Base-by-base conservation (phyloP, 371 early-diverging fungal genomes). In the Rhizopus sp. region DNA sequence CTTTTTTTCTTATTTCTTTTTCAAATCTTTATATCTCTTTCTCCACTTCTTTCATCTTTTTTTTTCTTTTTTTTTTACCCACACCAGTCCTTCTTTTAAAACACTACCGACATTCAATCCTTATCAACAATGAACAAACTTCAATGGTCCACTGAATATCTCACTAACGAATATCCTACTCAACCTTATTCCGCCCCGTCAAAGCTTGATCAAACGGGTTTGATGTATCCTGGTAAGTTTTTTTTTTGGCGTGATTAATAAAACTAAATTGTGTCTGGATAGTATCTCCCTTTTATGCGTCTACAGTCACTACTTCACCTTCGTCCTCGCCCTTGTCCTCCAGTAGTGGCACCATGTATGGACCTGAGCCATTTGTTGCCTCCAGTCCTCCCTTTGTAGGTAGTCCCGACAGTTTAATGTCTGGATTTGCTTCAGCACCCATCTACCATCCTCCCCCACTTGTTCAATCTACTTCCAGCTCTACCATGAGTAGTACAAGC, bases 331-430 rank as follows among this genome's bases (percentile, higher is more conserved):
- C 66, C 9, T 57, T 48, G 39, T 37, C 54, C 5, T 53, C 58
- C 10, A 53, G 57, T n/a, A 59, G 35, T 23, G 29, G 46, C 23
- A 4, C 7, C 13, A 49, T 34, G 32, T 66, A 61, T 42, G 58
- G 54, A 17, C 23, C 29, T 37, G 55, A 55, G 16, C 39, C 54
- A 13, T 46, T 46, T 9, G n/a, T 49, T 7, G 32, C 50, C 7
- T 45, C 35, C 16, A 44, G 46, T 16, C 57, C 49, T 55, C 49
- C 50, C 16, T 54, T 53, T 29, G 59, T 68, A 15, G 63, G 67
- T 48, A 72, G 72, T 46, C 73, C 77, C 4, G 73, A 77, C 42
- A 69, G 72, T 34, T 54, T 68, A 32, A 61, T 66, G 66, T 61
- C 60, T 37, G 66, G 66, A 45, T 56, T 60, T 16, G 57, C 66